Evolutionary conservation across 148 eudicot species (phyloP), one percentile per base, ranked within the genome.

Genomic region (Fagopyrum esculentum): DNA sequence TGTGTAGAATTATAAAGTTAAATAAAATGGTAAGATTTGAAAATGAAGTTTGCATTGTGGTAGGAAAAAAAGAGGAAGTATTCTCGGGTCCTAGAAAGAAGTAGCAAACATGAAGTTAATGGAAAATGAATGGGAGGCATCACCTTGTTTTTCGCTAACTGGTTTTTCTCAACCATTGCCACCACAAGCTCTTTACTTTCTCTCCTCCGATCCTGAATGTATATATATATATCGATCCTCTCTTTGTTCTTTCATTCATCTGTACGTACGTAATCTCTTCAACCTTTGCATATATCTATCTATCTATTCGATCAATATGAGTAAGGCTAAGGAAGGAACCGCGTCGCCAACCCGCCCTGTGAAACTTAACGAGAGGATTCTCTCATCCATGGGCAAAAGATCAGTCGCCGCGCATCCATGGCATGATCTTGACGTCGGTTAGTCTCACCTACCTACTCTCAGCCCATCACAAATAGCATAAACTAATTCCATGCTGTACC

Each of bases 261-360:
- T 22, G 26, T 22, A 22, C 26, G 26, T 22, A 22, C 26, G 26
- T 22, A 22, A 22, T 22, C 26, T 22, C 26, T 22, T 22, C 26
- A 22, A 22, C 26, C 26, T 22, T 22, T 22, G 26, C 26, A 22
- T 22, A 22, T 22, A 22, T 22, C 26, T 22, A 22, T 22, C 26
- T 22, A 22, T 22, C 26, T 22, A 22, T 22, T 22, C 26, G 0
- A 22, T 22, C 26, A 22, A 22, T 22, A 22, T 22, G 26, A 77
- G 56, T 46, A 77, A 22, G 45, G 76, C 75, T 16, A 15, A 61
- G 73, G 79, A 82, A 71, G 79, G 52, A 52, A 75, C 3, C 60
- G 43, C 60, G 45, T 76, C 82, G 45, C 80, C 82, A 48, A 49
- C 78, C 2, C 77, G 78, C 8, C 80, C 78, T 9, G 79, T 80